Percentiles rank a stretch among this genome's conserved stretches.
Conservation (phyloP, 305 asterid species). For the Fraxinus velutina region DNA sequence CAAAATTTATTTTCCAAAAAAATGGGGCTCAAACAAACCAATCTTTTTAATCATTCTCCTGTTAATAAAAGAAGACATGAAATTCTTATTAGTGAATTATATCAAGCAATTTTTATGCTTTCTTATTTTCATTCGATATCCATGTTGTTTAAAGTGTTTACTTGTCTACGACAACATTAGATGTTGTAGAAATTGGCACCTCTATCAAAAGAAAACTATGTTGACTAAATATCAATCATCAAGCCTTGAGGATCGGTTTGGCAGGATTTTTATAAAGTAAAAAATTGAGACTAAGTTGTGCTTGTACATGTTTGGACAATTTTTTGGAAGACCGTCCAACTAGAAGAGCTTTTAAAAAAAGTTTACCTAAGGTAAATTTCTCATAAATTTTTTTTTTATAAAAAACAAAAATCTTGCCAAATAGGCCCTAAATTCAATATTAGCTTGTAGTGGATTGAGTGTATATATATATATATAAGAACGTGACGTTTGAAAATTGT, state of each 20-base stretch:
- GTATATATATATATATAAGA: not conserved
- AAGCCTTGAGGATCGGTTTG: not conserved
- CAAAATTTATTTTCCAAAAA: not conserved
- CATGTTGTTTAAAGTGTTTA: not conserved
- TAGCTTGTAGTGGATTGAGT: no score
- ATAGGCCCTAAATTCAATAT: not conserved
- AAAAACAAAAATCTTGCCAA: not conserved
- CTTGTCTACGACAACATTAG: not conserved
- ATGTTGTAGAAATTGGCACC: not conserved
- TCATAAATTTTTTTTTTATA: not conserved
- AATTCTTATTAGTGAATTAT: not conserved
- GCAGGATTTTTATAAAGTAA: not conserved
- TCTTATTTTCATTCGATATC: not conserved
- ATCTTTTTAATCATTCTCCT: not conserved
- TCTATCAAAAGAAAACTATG: not conserved
- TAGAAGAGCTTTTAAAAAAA: no score
- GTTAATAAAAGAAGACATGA: not conserved
- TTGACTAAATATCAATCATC: not conserved
- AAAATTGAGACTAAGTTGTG: not conserved
- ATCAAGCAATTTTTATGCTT: not conserved
- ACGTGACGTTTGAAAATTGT: not conserved
- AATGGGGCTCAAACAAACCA: not conserved
- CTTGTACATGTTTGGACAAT: not conserved
- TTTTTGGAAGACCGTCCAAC: not conserved
- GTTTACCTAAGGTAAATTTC: not conserved